phyloP scores from a whole-genome alignment of 345 rosid genomes.

The Eucalyptus guilfoylei region DNA sequence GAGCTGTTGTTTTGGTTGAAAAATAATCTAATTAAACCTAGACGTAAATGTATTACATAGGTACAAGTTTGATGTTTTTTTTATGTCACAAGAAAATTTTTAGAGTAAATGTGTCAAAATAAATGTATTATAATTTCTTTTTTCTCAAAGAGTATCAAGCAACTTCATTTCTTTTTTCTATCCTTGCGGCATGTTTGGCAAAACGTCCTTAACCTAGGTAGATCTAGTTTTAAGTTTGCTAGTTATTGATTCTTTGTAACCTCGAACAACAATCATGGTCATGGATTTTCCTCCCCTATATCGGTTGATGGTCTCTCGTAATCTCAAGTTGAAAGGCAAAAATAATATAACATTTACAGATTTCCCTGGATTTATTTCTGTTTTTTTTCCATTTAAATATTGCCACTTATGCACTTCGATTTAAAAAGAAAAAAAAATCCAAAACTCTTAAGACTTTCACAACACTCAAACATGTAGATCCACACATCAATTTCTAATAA shows the following conservation, averaged over 20 bases:
- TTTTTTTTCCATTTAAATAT: background rate
- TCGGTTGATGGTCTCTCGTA: background rate
- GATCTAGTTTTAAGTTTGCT: background rate
- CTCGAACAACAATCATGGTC: background rate
- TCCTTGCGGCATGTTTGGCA: background rate
- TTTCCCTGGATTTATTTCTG: background rate
- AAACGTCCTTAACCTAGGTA: background rate
- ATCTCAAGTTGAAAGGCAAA: background rate
- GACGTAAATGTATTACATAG: too few species aligned
- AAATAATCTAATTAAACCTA: too few species aligned
- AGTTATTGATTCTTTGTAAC: background rate
- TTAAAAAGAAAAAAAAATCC: background rate
- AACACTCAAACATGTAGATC: background rate
- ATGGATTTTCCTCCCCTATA: background rate
- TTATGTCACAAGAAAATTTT: too few species aligned
- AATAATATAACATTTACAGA: background rate
- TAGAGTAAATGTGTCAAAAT: too few species aligned
- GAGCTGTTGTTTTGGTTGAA: too few species aligned
- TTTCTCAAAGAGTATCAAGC: background rate
- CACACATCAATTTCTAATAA: background rate
- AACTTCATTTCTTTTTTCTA: background rate
- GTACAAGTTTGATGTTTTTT: too few species aligned
- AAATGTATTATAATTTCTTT: too few species aligned
- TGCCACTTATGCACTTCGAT: background rate
- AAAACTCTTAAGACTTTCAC: background rate